Evolutionary conservation across 768 basidiomycete species (phyloP), one percentile per base, ranked within the genome.

Genomic region (Lepiota brunneoincarnata): DNA sequence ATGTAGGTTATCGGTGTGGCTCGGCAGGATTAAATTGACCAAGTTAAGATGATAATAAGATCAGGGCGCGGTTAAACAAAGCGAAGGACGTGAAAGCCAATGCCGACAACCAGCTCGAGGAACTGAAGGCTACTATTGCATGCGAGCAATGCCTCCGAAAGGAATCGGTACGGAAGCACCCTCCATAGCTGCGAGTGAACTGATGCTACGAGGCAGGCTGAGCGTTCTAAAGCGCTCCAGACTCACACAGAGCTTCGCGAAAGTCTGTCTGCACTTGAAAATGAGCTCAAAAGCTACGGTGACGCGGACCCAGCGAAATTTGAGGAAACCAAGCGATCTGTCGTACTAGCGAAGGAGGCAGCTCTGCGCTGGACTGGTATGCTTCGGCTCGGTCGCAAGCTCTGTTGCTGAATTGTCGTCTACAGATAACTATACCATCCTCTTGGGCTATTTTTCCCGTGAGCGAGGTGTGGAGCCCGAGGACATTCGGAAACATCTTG

Each of bases 331-430:
- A 83, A 78, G 46, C 72, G 88, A 43, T 91, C 87, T 0, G 76
- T 83, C 9, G 76, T 80, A 47, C 75, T 94, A 12, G 91, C 89
- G 2, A 90, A 87, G 57, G 92, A 96, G 64, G 93, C 91, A 11
- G 82, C 87, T 11, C 65, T 86, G 20, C 83, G 91, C 12, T 94
- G 93, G 90, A 98, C 94, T 34, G 94, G 94, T 95, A 59, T 53
- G 83, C 69, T 36, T 12, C 46, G 34, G 26, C 14, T 18, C 21
- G 26, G 23, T 49, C 48, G 38, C 36, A 51, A 2, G 41, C 5
- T 14, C 15, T 9, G 14, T 38, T 45, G 28, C 50, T 17, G 23
- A 47, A 26, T 18, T 38, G 24, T 37, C 5, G 7, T 1, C 41
- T 42, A 54, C 62, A 89, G 89, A 91, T 59, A 89, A 91, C 61